Conservation (phyloP, 1,284 basidiomycete genomes). For the Sanghuangporus sanghuang region DNA sequence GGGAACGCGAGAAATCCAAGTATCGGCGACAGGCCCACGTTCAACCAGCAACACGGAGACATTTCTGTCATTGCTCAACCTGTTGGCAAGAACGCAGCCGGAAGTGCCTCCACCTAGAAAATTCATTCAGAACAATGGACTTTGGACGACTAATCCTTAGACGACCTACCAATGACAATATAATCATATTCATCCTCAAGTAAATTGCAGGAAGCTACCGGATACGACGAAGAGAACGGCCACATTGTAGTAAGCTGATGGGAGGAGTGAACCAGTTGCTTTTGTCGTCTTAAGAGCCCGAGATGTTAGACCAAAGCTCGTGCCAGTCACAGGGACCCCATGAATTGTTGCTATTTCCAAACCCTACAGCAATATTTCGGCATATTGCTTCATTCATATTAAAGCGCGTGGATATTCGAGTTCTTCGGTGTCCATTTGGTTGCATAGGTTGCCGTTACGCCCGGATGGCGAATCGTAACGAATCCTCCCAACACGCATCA, state of each 20-base stretch:
- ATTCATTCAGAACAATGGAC: background rate
- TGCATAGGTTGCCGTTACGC: too few species aligned
- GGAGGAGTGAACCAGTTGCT: too few species aligned
- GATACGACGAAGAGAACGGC: conserved; percentile 6
- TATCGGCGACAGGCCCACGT: conserved; percentile 29
- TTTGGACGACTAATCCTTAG: background rate
- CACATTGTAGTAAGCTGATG: background rate
- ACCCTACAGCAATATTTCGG: too few species aligned
- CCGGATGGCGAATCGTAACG: too few species aligned
- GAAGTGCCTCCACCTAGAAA: conserved; percentile 23
- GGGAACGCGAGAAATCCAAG: conserved; percentile 32
- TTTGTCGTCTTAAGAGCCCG: background rate
- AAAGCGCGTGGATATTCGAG: too few species aligned
- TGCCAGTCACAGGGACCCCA: too few species aligned
- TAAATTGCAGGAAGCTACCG: background rate
- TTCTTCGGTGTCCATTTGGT: too few species aligned
- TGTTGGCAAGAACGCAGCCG: conserved; percentile 32
- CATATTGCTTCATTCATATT: too few species aligned
- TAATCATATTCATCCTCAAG: conserved; percentile 8
- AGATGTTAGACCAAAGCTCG: too few species aligned
- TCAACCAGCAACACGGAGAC: conserved; percentile 30
- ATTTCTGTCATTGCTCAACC: conserved; percentile 26
- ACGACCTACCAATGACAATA: conserved; percentile 1
- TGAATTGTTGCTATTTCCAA: too few species aligned
- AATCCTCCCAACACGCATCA: too few species aligned